Base-by-base conservation (phyloP, 192 early-diverging fungal species). In the Coemansia sp. region DNA sequence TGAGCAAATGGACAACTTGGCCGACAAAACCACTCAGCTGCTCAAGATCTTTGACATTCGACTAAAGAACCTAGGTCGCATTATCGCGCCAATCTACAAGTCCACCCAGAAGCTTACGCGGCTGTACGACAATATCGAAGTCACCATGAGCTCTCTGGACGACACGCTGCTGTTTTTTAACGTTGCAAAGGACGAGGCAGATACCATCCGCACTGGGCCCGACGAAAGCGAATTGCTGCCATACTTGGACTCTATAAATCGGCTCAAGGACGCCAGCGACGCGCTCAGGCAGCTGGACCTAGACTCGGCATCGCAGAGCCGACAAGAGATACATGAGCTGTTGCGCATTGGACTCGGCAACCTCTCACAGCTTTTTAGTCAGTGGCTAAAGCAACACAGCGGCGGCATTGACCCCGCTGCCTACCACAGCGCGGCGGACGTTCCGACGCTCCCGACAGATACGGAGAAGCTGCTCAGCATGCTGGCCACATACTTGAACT, bases 301-400 rank as follows among this genome's bases (percentile, higher is more conserved):
- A 33, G 58, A 64, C 37, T 73, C 65, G 17, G 77, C 58, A 18
- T 56, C 57, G 29, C 61, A 68, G 49, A 79, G 68, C 63, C 53
- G 59, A 18, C 63, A 65, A 19, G 65, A 73, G 57, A 70, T 78
- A 34, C 56, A 58, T 53, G 67, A 73, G 66, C 66, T 79, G 30
- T 56, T 79, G 13, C 53, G 56, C 7, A 68, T 69, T 25, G 77
- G 77, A 1, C 63, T 79, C 22, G 65, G 70, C 29, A 72, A 79
- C 39, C 70, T 79, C n/a, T 73, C 70, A 32, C 65, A 79, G 57
- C 66, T 79, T 40, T 79, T 79, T 53, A 68, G 66, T 54, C 65
- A 79, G 53, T 79, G 77, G 77, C 70, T 79, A 47, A 72, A 73
- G 63, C 70, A 79, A 48, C 66, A 73, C 53, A 73, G 70, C 63